These are phyloP conservation scores for Dioszegia hungarica DNA, from an alignment of 768 basidiomycete species.

Conservation along the genomic window DNA sequence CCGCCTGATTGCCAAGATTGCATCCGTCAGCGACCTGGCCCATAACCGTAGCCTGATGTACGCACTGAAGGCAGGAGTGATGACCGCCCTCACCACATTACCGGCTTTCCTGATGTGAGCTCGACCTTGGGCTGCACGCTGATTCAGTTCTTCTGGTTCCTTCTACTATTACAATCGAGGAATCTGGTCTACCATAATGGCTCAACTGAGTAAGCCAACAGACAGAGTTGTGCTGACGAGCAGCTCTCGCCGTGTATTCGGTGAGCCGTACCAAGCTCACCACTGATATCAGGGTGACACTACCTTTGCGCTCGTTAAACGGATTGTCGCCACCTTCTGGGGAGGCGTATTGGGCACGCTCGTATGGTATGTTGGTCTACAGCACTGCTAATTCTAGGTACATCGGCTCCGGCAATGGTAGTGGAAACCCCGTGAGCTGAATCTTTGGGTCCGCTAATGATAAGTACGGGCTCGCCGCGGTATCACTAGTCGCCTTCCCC, in stretches of 20 bases:
- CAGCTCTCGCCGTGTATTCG: conserved; percentile 38
- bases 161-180: conserved; percentile 44
- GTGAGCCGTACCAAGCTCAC: conserved; percentile 10
- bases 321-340: conserved; percentile 42
- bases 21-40: conserved; percentile 20
- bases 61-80: conserved; percentile 40
- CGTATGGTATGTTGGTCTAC: conserved; percentile 27
- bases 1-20: conserved; percentile 24
- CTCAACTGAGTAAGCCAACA: conserved; percentile 30
- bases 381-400: conserved; percentile 16
- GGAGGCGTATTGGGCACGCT: conserved; percentile 41
- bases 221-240: conserved; percentile 1
- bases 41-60: conserved; percentile 40
- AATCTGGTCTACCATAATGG: conserved; percentile 39
- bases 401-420: conserved; percentile 29
- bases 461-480: conserved; percentile 64
- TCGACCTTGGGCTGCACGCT: not conserved
- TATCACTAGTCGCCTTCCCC: conserved; percentile 65
- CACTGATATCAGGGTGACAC: conserved; percentile 33
- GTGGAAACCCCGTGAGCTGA: conserved; percentile 29
- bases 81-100: conserved; percentile 33
- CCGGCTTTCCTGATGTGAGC: conserved; percentile 37
- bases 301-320: conserved; percentile 33
- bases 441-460: conserved; percentile 46
- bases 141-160: conserved; percentile 22